Evolutionary conservation across 2,329 filamentous ascomycete species (phyloP).

Genomic region (Exophiala alcalophila): DNA sequence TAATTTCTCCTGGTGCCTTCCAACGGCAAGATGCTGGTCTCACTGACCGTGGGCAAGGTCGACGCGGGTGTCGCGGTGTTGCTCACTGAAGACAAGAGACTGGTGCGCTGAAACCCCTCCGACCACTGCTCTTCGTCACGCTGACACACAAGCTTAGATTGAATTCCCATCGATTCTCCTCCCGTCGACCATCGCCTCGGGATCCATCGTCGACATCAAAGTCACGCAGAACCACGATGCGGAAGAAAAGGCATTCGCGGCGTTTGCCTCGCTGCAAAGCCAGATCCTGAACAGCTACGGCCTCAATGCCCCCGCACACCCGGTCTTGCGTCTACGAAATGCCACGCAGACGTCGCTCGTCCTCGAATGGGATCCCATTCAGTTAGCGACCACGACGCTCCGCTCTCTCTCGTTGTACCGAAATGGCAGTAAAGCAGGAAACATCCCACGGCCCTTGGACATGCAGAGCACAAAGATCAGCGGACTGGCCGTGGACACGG

Average conservation of each 20-base stretch:
- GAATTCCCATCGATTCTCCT: conserved; percentile 98
- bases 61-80: conserved; percentile 97
- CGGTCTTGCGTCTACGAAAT: conserved; percentile 86
- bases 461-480: conserved; percentile 97
- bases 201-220: conserved; percentile 96
- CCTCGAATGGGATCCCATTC: conserved; percentile 94
- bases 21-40: conserved; percentile 76
- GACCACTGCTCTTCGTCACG: neutral
- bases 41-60: conserved; percentile 97
- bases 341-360: conserved; percentile 98
- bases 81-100: conserved; percentile 90
- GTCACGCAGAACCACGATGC: conserved; percentile 81
- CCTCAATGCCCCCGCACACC: conserved; percentile 69
- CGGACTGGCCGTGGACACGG: conserved; percentile 90
- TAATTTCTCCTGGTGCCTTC: neutral
- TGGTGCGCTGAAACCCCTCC: conserved; percentile 58
- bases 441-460: conserved; percentile 80
- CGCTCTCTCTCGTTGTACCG: conserved; percentile 87
- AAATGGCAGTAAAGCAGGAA: conserved; percentile 94
- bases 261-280: conserved; percentile 82
- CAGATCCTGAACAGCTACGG: conserved; percentile 86
- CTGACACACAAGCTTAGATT: conserved; percentile 60
- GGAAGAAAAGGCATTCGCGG: conserved; percentile 69
- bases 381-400: conserved; percentile 86
- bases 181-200: conserved; percentile 89